phyloP scores from a whole-genome alignment of 2,329 filamentous ascomycete species.

The Claviceps maximensis region DNA sequence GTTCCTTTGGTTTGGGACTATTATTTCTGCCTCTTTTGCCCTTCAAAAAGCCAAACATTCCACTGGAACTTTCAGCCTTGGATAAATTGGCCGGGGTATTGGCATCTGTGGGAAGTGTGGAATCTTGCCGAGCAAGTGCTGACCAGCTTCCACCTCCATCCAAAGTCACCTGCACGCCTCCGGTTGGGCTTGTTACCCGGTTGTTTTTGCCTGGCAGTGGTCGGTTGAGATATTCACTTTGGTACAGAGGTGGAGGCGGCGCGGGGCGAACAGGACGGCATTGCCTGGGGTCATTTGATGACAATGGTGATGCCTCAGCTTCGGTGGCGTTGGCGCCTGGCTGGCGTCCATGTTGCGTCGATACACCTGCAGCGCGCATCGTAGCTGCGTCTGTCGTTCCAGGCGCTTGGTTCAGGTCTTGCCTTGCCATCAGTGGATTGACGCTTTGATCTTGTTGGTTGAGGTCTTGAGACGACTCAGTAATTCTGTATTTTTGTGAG shows the following conservation, averaged over 20 bases:
- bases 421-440: conserved; percentile 1
- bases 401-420: conserved; percentile 28
- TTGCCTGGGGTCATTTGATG: conserved; percentile 14
- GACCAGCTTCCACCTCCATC: conserved; percentile 87
- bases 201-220: conserved; percentile 45
- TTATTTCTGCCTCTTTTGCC: conserved; percentile 81
- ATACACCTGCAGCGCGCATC: conserved; percentile 19
- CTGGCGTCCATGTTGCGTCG: conserved; percentile 3
- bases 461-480: conserved; percentile 15
- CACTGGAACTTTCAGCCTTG: conserved; percentile 49
- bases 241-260: conserved; percentile 32
- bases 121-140: conserved; percentile 73
- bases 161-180: conserved; percentile 81
- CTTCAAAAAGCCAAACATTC: conserved; percentile 81
- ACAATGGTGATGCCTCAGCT: conserved; percentile 8
- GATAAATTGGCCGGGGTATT: conserved; percentile 33
- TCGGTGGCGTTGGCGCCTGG: conserved; percentile 5
- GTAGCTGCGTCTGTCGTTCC: conserved; percentile 36
- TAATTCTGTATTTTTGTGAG: conserved; percentile 20
- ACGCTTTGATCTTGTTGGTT: conserved; percentile 9
- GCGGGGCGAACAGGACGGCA: conserved; percentile 15
- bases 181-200: conserved; percentile 62
- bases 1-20: conserved; percentile 88
- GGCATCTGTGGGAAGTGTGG: conserved; percentile 58
- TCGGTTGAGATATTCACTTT: conserved; percentile 30